phyloP scores from a whole-genome alignment of 345 rosid species.

The Carallia brachiata region DNA sequence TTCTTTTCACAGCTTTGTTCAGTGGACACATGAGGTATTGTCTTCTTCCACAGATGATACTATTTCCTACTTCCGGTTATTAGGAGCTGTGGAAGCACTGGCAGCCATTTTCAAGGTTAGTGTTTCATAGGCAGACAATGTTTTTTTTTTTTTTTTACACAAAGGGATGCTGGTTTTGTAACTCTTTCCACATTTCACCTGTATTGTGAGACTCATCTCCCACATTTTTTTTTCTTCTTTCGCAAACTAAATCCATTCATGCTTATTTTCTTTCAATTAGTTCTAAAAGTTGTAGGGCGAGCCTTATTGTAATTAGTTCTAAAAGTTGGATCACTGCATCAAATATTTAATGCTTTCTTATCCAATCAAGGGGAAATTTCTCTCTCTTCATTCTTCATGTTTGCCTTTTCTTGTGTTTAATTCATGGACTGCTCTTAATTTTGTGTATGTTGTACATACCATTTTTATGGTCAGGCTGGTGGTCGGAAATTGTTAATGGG shows the following conservation, averaged over 20 bases:
- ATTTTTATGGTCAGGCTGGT: conserved; percentile 62
- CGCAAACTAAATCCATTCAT: too few species aligned
- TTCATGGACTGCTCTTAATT: conserved; percentile 7
- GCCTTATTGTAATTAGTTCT: too few species aligned
- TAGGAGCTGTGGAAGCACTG: conserved; percentile 85
- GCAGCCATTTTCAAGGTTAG: conserved; percentile 92
- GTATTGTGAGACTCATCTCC: too few species aligned
- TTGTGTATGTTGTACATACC: conserved; percentile 22
- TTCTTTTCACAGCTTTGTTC: conserved; percentile 59
- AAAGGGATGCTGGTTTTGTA: not conserved
- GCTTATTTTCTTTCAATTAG: too few species aligned
- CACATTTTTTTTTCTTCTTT: too few species aligned
- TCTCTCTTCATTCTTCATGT: not conserved
- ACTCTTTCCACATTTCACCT: not conserved
- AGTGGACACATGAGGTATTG: conserved; percentile 81
- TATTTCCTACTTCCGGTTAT: conserved; percentile 60
- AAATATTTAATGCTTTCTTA: not conserved
- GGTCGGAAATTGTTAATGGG: conserved; percentile 54
- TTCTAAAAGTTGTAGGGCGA: too few species aligned
- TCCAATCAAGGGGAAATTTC: not conserved
- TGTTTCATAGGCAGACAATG: conserved; percentile 2
- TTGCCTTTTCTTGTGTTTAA: not conserved
- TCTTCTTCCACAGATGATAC: conserved; percentile 58
- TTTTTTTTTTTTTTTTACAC: not conserved
- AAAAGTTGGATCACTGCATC: too few species aligned